phyloP scores from a whole-genome alignment of 1,284 basidiomycete species.

The Fomitopsis pinicola region DNA sequence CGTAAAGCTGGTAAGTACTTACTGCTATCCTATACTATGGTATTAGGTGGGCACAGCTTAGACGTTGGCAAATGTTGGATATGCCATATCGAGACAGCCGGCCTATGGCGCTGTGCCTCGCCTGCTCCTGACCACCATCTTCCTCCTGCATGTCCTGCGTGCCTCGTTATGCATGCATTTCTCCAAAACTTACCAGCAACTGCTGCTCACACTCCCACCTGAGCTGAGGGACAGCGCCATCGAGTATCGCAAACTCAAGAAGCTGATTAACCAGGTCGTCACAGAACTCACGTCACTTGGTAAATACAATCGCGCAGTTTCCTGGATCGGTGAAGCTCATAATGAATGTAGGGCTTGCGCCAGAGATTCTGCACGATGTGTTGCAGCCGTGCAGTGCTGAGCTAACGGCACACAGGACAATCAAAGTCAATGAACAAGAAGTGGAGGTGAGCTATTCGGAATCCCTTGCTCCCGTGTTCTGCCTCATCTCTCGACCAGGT shows the following conservation, averaged over 20 bases:
- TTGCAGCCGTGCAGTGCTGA: conserved; percentile 20
- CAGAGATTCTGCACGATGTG: conserved; percentile 45
- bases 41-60: no score
- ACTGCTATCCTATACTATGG: no score
- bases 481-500: conserved; percentile 18
- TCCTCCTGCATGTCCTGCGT: conserved; percentile 2
- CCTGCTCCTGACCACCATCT: not conserved
- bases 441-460: conserved; percentile 14
- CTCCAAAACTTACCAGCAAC: conserved; percentile 71
- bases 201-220: conserved; percentile 68
- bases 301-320: not conserved
- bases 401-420: conserved; percentile 1
- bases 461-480: not conserved
- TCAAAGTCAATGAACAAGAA: conserved; percentile 19
- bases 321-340: not conserved
- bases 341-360: conserved; percentile 33
- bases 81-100: no score
- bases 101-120: not conserved
- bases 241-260: conserved; percentile 90
- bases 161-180: conserved; percentile 62
- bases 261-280: conserved; percentile 86
- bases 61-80: no score
- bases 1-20: no score
- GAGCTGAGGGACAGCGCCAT: conserved; percentile 78
- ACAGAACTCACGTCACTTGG: conserved; percentile 79